Conservation (phyloP, 2,329 filamentous ascomycete species). For the Thielaviopsis populi region DNA sequence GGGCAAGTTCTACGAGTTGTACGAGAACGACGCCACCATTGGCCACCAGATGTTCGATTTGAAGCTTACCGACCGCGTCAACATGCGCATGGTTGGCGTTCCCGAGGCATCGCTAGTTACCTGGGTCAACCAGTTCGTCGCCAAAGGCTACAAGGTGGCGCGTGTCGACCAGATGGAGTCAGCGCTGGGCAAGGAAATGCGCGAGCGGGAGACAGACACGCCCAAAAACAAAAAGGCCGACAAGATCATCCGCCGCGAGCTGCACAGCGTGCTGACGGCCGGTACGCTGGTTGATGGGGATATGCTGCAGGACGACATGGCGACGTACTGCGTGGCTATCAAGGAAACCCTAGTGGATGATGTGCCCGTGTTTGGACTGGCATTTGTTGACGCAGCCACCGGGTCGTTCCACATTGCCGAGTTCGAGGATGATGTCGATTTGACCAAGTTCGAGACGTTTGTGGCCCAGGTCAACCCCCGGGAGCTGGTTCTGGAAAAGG, state of each 20-base stretch:
- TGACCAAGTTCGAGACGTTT: slow-evolving; percentile 95
- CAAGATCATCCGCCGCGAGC: slow-evolving; percentile 82
- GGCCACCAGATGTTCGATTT: slow-evolving; percentile 94
- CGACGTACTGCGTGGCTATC: slow-evolving; percentile 88
- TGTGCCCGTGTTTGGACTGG: slow-evolving; percentile 72
- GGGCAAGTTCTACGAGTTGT: slow-evolving; percentile 97
- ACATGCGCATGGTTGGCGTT: slow-evolving; percentile 99
- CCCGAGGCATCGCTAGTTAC: slow-evolving; percentile 89
- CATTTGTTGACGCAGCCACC: slow-evolving; percentile 89
- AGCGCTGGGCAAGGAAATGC: slow-evolving; percentile 92
- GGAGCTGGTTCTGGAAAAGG: slow-evolving; percentile 81
- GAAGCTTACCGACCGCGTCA: slow-evolving; percentile 93
- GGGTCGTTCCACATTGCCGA: slow-evolving; percentile 89
- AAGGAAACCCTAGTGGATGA: slow-evolving; percentile 65
- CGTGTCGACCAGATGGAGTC: slow-evolving; percentile 95
- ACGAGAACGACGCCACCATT: slow-evolving; percentile 93
- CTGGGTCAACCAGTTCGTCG: slow-evolving; percentile 97
- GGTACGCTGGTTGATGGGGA: slow-evolving; percentile 88
- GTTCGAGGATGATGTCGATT: slow-evolving; percentile 78
- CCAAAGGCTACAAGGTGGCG: slow-evolving; percentile 94
- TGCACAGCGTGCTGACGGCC: slow-evolving; percentile 78
- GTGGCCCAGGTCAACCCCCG: slow-evolving; percentile 82
- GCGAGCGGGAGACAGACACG: slow-evolving; percentile 59
- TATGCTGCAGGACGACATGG: slow-evolving; percentile 97
- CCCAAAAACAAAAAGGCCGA: slow-evolving; percentile 58